Base-by-base conservation (phyloP, 2,329 filamentous ascomycete species). In the Reticulascus tulasneorum region DNA sequence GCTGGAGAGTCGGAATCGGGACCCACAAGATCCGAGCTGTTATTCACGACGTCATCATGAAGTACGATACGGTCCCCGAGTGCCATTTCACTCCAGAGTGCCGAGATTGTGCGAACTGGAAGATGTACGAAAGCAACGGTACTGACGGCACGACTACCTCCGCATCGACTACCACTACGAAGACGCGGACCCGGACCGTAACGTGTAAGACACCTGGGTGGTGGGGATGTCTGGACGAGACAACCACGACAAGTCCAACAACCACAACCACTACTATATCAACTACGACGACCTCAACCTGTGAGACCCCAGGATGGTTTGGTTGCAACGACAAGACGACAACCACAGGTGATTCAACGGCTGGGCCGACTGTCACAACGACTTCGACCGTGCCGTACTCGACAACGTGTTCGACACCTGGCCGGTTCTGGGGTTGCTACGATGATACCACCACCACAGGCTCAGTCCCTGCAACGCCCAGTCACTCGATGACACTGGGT, bases 131-230 rank as follows among this genome's bases (percentile, higher is more conserved):
- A 60, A 94, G 89, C 58, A 96, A 96, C 56, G 85, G 85, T 20
- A 93, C 86, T 2, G 84, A 90, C 45, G 75, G 72, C 2, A 88
- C 81, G 0, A 85, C 83, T 1, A 79, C 79, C 0, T 71, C 77
- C 3, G 69, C 66, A 4, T 69, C 70, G 2, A 69, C 67, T 5
- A 71, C 73, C 1, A 75, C 74, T 2, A 72, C 75, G 2, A 71
- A 72, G 3, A 79, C 77, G 4, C 74, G 75, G 27, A 84, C 79
- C 4, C 74, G 88, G 28, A 95, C 90, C 0, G 80, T 82, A 36
- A 95, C 88, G 0, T 95, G 90, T 63, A 76, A 93, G 59, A 95
- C 90, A 2, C 90, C 90, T 19, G 88, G 90, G 6, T 95, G 90
- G 90, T 94, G 84, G 83, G 87, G 86, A 16, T 89, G 80, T 54